These are phyloP conservation scores for Chernovozyma aurita DNA, from an alignment of 1,139 yeast species.

Conservation along the genomic window DNA sequence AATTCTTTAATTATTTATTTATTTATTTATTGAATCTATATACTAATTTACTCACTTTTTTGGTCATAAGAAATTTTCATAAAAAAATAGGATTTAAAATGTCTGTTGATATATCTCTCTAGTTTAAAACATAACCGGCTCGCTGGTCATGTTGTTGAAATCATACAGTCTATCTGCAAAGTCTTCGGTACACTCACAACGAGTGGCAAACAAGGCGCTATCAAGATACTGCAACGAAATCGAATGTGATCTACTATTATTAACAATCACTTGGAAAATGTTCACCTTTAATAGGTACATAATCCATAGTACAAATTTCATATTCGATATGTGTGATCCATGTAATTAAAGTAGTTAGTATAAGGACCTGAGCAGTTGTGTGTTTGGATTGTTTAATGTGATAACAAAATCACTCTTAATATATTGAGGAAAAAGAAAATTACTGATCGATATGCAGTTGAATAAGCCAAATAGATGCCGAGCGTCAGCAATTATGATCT, in stretches of 20 bases:
- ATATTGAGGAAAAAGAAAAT: not conserved
- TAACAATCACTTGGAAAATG: constrained; percentile 32
- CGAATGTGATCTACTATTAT: constrained; percentile 31
- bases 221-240: constrained; percentile 30
- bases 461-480: too few relatives aligned
- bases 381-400: too few relatives aligned
- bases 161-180: constrained; percentile 15
- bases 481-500: too few relatives aligned
- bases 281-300: constrained; percentile 37
- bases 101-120: too few relatives aligned
- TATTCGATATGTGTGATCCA: constrained; percentile 12
- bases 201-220: constrained; percentile 32
- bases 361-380: too few relatives aligned
- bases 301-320: constrained; percentile 32
- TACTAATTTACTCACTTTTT: too few relatives aligned
- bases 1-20: not conserved
- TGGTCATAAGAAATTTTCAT: too few relatives aligned
- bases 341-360: too few relatives aligned
- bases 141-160: constrained; percentile 25
- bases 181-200: constrained; percentile 21
- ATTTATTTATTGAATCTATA: not conserved
- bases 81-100: too few relatives aligned
- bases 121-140: constrained; percentile 18
- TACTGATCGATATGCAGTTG: too few relatives aligned
- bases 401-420: too few relatives aligned